Evolutionary conservation across 2,329 filamentous ascomycete species (phyloP).

Genomic region (Escovopsis sp.): DNA sequence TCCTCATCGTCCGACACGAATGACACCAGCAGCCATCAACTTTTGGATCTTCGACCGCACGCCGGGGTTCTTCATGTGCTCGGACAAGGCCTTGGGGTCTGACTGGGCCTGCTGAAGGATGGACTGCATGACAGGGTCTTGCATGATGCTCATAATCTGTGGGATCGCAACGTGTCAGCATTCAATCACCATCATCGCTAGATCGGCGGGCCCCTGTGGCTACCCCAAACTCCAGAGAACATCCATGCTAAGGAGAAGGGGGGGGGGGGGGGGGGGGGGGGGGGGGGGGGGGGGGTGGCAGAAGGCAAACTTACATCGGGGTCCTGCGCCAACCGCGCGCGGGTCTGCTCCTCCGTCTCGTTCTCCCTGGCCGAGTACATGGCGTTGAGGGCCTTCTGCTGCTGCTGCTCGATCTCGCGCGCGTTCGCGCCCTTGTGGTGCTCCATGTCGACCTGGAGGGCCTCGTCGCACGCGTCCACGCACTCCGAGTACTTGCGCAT

Average conservation of each 20-base stretch:
- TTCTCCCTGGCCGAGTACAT: slow-evolving; percentile 87
- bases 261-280: too few relatives aligned
- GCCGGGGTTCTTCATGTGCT: slow-evolving; percentile 89
- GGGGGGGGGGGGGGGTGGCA: neutral
- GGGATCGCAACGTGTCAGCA: neutral
- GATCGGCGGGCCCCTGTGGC: too few relatives aligned
- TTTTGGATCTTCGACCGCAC: slow-evolving; percentile 88
- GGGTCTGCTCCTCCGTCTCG: slow-evolving; percentile 91
- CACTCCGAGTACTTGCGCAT: slow-evolving; percentile 98
- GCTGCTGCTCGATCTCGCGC: slow-evolving; percentile 84
- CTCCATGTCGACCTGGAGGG: slow-evolving; percentile 59
- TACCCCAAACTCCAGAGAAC: neutral
- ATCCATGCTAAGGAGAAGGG: neutral
- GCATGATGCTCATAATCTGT: slow-evolving; percentile 75
- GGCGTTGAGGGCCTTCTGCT: slow-evolving; percentile 78
- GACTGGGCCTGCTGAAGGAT: slow-evolving; percentile 94
- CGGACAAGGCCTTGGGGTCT: slow-evolving; percentile 80
- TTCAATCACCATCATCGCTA: neutral
- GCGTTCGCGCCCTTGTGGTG: slow-evolving; percentile 59
- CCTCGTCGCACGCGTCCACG: slow-evolving; percentile 76
- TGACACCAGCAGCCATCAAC: slow-evolving; percentile 82
- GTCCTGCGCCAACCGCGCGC: slow-evolving; percentile 77
- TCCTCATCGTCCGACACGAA: slow-evolving; percentile 47
- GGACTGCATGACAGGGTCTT: slow-evolving; percentile 94
- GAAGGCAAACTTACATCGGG: slow-evolving; percentile 54